Base-by-base conservation (phyloP, 768 basidiomycete genomes). In the Lentinula sp. region DNA sequence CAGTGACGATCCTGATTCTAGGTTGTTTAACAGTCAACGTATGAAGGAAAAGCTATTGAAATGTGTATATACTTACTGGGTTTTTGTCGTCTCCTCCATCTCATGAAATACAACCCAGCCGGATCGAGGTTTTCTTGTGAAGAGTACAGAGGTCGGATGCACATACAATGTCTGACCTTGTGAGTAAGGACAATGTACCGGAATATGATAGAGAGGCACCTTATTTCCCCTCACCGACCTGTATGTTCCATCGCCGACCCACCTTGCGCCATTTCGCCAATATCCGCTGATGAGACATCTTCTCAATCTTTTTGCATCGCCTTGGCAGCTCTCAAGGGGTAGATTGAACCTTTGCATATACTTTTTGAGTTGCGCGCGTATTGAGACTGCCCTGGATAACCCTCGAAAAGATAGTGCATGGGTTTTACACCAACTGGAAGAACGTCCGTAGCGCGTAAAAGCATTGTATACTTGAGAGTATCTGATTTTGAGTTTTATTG, bases 21-120 rank as follows among this genome's bases (percentile, higher is more conserved):
- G 28, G 6, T 5, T 6, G 43, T 58, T 32, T 54, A 28, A 28
- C 1, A 16, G 48, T 65, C 43, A 71, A 57, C 72, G 62, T 60
- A 58, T 53, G n/a, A 45, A 8, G 37, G 18, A 32, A n/a, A 46
- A 7, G n/a, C 6, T 23, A 23, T 10, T 6, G 8, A 28, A n/a
- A 43, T 43, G 16, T 36, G 41, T 23, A 1, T 41, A 32, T 46
- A 71, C 90, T 67, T 66, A 92, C 91, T 92, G 95, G 45, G 86
- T 87, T 70, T 95, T 97, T 65, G 93, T 95, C 0, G 97, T 98
- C 73, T 98, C 96, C 67, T 98, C 89, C 77, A 97, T 87, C 71
- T 98, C 95, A 67, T 98, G 94, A 68, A 88, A 98, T 8, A 99
- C 79, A 3, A 99, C 91, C 93, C 94, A 98, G 6, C 92, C 91